phyloP scores from a whole-genome alignment of 2,329 filamentous ascomycete species.

The Clathrospora elynae region DNA sequence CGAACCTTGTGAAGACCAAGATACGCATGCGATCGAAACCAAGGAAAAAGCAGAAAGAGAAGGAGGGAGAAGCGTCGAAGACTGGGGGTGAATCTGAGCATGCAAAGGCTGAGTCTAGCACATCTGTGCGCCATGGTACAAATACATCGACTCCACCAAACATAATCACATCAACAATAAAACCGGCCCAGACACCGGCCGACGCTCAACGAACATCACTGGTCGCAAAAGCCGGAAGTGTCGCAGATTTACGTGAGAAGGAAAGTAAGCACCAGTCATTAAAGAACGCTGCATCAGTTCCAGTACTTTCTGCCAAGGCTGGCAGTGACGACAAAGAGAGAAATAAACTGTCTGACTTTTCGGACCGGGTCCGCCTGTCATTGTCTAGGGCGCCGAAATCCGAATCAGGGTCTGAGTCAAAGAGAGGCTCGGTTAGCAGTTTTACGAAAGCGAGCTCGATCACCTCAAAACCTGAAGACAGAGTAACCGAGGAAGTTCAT shows the following conservation, averaged over 20 bases:
- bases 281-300: conserved; percentile 38
- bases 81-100: conserved; percentile 9
- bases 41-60: conserved; percentile 29
- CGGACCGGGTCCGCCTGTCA: conserved; percentile 36
- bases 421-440: conserved; percentile 11
- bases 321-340: conserved; percentile 28
- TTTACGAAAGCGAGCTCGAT: conserved; percentile 16
- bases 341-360: conserved; percentile 19
- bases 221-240: conserved; percentile 38
- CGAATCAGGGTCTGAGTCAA: conserved; percentile 31
- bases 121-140: conserved; percentile 6
- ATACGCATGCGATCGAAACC: conserved; percentile 41
- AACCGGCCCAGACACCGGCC: neutral
- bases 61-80: conserved; percentile 16
- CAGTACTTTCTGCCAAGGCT: conserved; percentile 24
- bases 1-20: conserved; percentile 43
- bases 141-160: conserved; percentile 1
- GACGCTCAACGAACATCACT: conserved; percentile 12
- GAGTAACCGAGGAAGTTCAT: conserved; percentile 3
- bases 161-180: too few species aligned
- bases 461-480: conserved; percentile 14
- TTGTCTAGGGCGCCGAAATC: conserved; percentile 33
- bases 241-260: conserved; percentile 33
- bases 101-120: conserved; percentile 14
- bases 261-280: conserved; percentile 31